Evolutionary conservation across 1,284 basidiomycete genomes (phyloP), one percentile per base, ranked within the genome.

Genomic region (Puccinia polysora): DNA sequence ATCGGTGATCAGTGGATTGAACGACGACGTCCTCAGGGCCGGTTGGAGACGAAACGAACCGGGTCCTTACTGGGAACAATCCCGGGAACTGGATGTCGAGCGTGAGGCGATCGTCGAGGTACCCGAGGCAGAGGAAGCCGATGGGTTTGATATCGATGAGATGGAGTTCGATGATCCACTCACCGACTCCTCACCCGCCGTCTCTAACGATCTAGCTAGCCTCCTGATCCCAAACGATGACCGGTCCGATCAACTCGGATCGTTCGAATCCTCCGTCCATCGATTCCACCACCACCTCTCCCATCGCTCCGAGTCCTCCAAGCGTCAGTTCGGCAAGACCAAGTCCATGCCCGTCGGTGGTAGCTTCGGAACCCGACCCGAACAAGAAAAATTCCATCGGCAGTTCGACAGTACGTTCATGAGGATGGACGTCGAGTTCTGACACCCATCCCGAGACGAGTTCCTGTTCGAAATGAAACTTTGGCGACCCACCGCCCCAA

Each of bases 301-400:
- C 30, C 7, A 58, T 32, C 6, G 18, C 30, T n/a, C 40, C 23
- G 8, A 68, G 3, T 49, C 15, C 34, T n/a, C n/a, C 25, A 63
- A 53, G 25, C 58, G 69, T 28, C 58, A 45, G 36, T 62, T 71
- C 30, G 23, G 45, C 25, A 71, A 71, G 30, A 71, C 50, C 47
- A 32, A 64, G 43, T 71, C 69, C 14, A 71, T 71, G 69, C 69
- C 69, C 32, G 59, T 71, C n/a, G 69, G 69, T 47, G 69, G 69
- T 25, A 40, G 49, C 18, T 71, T 71, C 52, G 69, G 69, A 20
- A 63, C 69, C 2, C 47, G 69, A 38, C 59, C 69, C 14, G 49
- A 71, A 12, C 69, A 71, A 32, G 58, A 49, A 52, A 62, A 53
- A n/a, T 71, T 71, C 25, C 59, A 71, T 55, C 58, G 69, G 30